Base-by-base conservation (phyloP, 2,329 filamentous ascomycete species). In the Thelonectria blattea region DNA sequence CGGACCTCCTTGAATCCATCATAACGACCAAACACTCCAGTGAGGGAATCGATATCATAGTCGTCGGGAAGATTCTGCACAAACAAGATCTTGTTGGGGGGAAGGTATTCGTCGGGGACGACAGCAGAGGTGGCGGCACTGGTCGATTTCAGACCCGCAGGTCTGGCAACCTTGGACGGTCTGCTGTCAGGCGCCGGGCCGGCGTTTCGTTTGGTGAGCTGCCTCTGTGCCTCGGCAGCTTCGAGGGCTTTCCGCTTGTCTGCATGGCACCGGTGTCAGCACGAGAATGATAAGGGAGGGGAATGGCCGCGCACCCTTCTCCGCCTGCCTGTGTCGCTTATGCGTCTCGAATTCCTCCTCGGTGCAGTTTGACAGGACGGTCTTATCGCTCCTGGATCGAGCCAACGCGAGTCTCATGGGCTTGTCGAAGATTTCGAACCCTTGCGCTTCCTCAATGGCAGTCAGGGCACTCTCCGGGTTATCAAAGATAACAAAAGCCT, bases 31-130 rank as follows among this genome's bases (percentile, higher is more conserved):
- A 98, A 99, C 63, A 98, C 88, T 32, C 84, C 83, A 0, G 88
- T 90, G 56, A 99, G 85, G 22, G 84, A 86, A 65, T 96, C 93
- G 71, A 91, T 87, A 75, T 91, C 91, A 77, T 91, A 92, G 65
- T 92, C 91, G 65, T 94, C 91, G 9, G 95, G 93, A 37, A 99
- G 79, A 71, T 98, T 94, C 80, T 96, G 92, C 62, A 98, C 82
- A 79, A 98, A 96, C 37, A 99, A 85, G 67, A 93, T 96, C 81
- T 97, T 97, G 85, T 98, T 98, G 37, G 95, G 94, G 4, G 94
- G 94, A 4, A 98, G 86, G 76, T 97, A 98, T 79, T 99, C 95
- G 84, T 98, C 95, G n/a, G 93, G 93, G 17, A 98, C 89, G 56
- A 93, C 89, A 11, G 90, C 84, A 3, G 89, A 83, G 1, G 87